These are phyloP conservation scores for Fusarium sp. DNA, from an alignment of 2,329 filamentous ascomycete species.

Conservation along the genomic window DNA sequence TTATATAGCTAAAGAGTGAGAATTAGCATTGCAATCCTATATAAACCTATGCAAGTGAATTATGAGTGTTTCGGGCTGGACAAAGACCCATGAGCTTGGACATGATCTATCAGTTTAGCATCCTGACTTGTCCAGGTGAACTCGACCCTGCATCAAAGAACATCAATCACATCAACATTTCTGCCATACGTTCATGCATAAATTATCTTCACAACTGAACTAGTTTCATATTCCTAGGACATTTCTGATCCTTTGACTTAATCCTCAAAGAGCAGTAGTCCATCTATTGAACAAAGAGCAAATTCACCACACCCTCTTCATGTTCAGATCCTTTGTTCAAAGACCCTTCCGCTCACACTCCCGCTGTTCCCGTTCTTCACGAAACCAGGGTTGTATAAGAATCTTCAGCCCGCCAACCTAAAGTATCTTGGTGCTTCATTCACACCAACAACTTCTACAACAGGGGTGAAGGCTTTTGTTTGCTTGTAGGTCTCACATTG, in stretches of 20 bases:
- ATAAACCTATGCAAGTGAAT: neutral
- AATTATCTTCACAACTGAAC: neutral
- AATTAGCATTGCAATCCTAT: neutral
- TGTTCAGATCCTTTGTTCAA: constrained; percentile 11
- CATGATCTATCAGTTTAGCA: no score
- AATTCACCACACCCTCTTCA: neutral
- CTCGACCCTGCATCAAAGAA: neutral
- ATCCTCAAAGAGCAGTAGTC: neutral
- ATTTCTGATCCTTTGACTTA: neutral
- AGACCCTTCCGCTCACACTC: neutral
- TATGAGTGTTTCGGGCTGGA: neutral
- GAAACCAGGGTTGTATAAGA: neutral
- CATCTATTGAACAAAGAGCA: neutral
- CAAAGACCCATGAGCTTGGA: neutral
- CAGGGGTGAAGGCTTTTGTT: neutral
- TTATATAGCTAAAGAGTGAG: neutral
- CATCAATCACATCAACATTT: neutral
- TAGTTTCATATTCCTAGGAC: neutral
- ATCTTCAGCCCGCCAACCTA: no score
- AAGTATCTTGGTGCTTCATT: neutral
- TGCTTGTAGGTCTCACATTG: neutral
- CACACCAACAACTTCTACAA: neutral
- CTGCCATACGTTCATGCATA: neutral
- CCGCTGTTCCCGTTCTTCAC: neutral
- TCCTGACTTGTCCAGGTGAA: neutral